These are phyloP conservation scores for Lotus japonicus DNA, from an alignment of 306 rosid species.

Conservation along the genomic window DNA sequence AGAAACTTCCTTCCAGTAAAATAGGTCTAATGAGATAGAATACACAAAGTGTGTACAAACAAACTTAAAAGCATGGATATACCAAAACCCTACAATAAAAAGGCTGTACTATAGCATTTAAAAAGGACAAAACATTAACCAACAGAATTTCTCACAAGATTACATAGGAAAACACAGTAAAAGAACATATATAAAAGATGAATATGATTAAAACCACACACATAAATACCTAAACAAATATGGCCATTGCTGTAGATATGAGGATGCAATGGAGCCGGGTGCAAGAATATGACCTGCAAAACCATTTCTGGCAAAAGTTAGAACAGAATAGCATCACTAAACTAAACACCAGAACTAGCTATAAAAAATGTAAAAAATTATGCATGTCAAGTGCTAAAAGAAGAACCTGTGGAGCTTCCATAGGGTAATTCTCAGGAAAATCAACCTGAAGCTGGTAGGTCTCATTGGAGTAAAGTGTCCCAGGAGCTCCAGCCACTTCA, in stretches of 20 bases:
- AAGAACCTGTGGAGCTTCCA: conserved; percentile 98
- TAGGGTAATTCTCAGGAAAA: conserved; percentile 97
- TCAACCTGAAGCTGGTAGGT: conserved; percentile 98
- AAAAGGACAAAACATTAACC: background rate
- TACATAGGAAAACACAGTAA: background rate
- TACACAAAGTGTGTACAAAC: background rate
- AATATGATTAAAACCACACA: background rate
- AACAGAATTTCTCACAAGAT: background rate
- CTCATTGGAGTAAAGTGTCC: conserved; percentile 86
- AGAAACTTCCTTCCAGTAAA: background rate
- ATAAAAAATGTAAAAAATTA: background rate
- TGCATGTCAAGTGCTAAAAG: background rate
- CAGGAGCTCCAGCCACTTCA: conserved; percentile 97
- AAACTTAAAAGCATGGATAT: background rate
- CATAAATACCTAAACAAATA: conserved; percentile 93
- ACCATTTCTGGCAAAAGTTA: conserved; percentile 14
- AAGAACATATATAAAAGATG: background rate
- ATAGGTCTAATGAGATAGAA: background rate
- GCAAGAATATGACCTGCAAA: conserved; percentile 87
- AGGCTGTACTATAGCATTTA: background rate
- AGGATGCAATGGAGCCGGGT: conserved; percentile 97
- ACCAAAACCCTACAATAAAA: conserved; percentile 9
- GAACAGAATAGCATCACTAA: conserved; percentile 10
- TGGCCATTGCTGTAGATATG: conserved; percentile 99
- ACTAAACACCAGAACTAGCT: background rate